These are phyloP conservation scores for Xylariaceae sp. DNA, from an alignment of 2,329 filamentous ascomycete species.

Conservation along the genomic window DNA sequence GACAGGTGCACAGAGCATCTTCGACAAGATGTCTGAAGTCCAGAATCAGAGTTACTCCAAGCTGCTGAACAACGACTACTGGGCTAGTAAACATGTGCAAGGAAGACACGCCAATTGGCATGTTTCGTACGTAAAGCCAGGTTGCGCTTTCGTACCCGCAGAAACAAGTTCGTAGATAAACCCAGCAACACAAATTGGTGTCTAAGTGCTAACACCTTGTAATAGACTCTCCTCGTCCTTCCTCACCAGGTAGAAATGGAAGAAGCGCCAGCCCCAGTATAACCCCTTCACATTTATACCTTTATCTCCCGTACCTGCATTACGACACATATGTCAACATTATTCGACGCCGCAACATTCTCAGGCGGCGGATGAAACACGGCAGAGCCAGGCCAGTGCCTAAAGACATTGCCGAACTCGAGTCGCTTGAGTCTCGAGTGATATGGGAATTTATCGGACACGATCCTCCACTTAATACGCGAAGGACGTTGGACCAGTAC, in stretches of 20 bases:
- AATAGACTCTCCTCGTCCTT: conserved; percentile 48
- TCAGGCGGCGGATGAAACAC: conserved; percentile 58
- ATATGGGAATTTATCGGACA: conserved; percentile 69
- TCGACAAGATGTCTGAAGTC: conserved; percentile 53
- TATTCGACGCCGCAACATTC: conserved; percentile 61
- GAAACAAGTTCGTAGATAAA: conserved; percentile 40
- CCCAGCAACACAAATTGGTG: not conserved
- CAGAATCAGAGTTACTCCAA: conserved; percentile 50
- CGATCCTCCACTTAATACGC: conserved; percentile 66
- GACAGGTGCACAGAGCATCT: conserved; percentile 40
- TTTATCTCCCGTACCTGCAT: conserved; percentile 67
- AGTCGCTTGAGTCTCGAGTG: conserved; percentile 63
- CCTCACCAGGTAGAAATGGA: conserved; percentile 37
- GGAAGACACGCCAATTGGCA: conserved; percentile 58
- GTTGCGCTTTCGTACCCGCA: conserved; percentile 54
- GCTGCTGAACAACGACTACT: conserved; percentile 55
- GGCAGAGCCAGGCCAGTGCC: conserved; percentile 64
- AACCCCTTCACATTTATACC: conserved; percentile 50
- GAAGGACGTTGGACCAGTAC: conserved; percentile 68
- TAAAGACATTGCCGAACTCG: conserved; percentile 57
- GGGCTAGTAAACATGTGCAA: conserved; percentile 55
- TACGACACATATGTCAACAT: conserved; percentile 69
- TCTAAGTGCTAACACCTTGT: not conserved
- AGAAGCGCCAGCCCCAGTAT: conserved; percentile 35
- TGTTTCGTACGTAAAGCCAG: conserved; percentile 56